Evolutionary conservation across 352 stramenopile species (phyloP).

Genomic region (Sclerospora graminicola): DNA sequence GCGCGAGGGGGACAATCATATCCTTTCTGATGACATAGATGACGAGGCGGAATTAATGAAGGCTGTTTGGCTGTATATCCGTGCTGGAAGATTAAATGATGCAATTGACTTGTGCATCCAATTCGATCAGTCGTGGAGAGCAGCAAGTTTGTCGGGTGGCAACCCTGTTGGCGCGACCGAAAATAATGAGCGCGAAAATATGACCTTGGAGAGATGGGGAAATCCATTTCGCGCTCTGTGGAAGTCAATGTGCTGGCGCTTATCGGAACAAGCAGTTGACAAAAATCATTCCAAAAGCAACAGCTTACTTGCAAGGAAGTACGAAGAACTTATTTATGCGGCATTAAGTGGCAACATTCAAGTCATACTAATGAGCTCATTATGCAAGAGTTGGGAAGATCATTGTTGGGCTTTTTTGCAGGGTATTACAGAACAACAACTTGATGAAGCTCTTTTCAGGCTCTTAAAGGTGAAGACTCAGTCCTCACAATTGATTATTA

Average conservation of each 20-base stretch:
- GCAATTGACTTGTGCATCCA: slow-evolving; percentile 68
- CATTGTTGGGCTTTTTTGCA: slow-evolving; percentile 77
- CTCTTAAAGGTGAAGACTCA: slow-evolving; percentile 67
- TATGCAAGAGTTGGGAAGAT: slow-evolving; percentile 80
- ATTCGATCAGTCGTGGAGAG: slow-evolving; percentile 66
- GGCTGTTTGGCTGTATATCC: slow-evolving; percentile 62
- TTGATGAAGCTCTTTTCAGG: slow-evolving; percentile 62
- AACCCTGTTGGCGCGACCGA: slow-evolving; percentile 44
- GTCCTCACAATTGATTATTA: slow-evolving; percentile 60
- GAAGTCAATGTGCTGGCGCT: slow-evolving; percentile 82
- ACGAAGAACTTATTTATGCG: slow-evolving; percentile 74
- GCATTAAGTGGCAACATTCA: slow-evolving; percentile 65
- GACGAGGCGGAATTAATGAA: slow-evolving; percentile 73
- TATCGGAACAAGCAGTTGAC: slow-evolving; percentile 38
- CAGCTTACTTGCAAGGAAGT: slow-evolving; percentile 51
- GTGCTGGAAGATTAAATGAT: slow-evolving; percentile 49
- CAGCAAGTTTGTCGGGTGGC: slow-evolving; percentile 62
- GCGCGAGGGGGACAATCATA: slow-evolving; percentile 45
- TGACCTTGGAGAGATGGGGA: slow-evolving; percentile 55
- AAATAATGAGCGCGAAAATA: slow-evolving; percentile 35
- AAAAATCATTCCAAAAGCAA: slow-evolving; percentile 51
- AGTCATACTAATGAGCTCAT: slow-evolving; percentile 44
- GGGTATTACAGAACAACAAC: slow-evolving; percentile 52
- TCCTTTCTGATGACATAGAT: slow-evolving; percentile 69
- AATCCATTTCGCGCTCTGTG: slow-evolving; percentile 76